These are phyloP conservation scores for Boletus pseudo-olivaceus DNA, from an alignment of 768 basidiomycete species.

Conservation along the genomic window DNA sequence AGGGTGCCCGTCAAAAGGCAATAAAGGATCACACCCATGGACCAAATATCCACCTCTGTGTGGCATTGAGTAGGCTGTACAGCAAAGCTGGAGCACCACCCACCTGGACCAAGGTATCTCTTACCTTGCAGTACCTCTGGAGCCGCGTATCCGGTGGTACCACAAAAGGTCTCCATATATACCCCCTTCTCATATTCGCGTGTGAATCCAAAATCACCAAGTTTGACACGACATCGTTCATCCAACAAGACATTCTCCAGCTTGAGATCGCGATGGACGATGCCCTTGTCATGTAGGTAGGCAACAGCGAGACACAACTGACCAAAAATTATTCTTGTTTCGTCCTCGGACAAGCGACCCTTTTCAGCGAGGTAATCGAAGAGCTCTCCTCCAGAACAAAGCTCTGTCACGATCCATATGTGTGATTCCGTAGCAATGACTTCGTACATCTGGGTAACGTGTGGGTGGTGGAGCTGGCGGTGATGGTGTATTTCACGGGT, in stretches of 20 bases:
- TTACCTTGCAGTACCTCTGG: constrained; percentile 88
- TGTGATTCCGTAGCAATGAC: constrained; percentile 94
- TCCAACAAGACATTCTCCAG: constrained; percentile 93
- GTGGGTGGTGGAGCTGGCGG: constrained; percentile 91
- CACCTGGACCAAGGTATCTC: constrained; percentile 89
- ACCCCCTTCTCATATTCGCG: constrained; percentile 79
- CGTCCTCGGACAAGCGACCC: constrained; percentile 79
- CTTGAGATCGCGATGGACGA: constrained; percentile 96
- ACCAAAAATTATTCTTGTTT: constrained; percentile 88
- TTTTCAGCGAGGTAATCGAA: constrained; percentile 98
- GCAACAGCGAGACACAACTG: constrained; percentile 92
- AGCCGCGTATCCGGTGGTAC: constrained; percentile 90
- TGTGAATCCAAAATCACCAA: constrained; percentile 95
- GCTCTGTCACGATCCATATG: constrained; percentile 97
- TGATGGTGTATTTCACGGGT: constrained; percentile 99
- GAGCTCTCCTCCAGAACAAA: constrained; percentile 94
- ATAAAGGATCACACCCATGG: constrained; percentile 88
- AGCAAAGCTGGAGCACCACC: constrained; percentile 22
- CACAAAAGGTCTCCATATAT: constrained; percentile 91
- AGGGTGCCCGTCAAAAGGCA: constrained; percentile 84
- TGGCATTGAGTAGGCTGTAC: constrained; percentile 8
- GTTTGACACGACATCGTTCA: constrained; percentile 85
- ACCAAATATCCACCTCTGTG: constrained; percentile 94
- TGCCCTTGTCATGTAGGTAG: constrained; percentile 87
- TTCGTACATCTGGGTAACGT: constrained; percentile 95